Base-by-base conservation (phyloP, 441 rosid genomes). In the Gossypium schwendimanii region DNA sequence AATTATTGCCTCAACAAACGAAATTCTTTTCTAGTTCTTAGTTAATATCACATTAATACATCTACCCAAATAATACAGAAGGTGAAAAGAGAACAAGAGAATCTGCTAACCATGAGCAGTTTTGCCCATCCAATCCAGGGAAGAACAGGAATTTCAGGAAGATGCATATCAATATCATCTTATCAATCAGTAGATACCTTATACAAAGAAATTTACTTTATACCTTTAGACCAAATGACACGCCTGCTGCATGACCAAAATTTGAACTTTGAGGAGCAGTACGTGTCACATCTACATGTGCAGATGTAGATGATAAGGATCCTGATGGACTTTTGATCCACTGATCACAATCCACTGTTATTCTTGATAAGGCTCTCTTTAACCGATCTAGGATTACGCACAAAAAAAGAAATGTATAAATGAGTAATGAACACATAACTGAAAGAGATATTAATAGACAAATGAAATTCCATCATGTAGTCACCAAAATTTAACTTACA, bases 151-250 rank as follows among this genome's bases (percentile, higher is more conserved):
- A 15, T 8, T 14, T 1, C 63, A 18, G 2, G 26, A 17, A 15
- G 41, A 23, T 60, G 6, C 59, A 61, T 20, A 14, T 41, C 10
- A 52, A 26, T n/a, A 17, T 41, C 59, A 41, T 31, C 10, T 41
- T 53, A 59, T 20, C 21, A 47, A n/a, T n/a, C 41, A 24, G 7
- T 26, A n/a, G 39, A 66, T 33, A 3, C 20, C 7, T 57, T 50
- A 57, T 23, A 26, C 54, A 36, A 75, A 55, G 66, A 72, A 75
- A 77, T 9, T 15, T 63, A 60, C 66, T 67, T n/a, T n/a, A 79
- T 95, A 96, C 99, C 98, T 91, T 91, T 76, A 93, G 96, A 80
- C 97, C 87, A 75, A 84, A 82, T 69, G 97, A 79, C 66, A 83
- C 41, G 75, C 89, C 85, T 44, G 88, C 69, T 23, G 76, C 45